Conservation (phyloP, 2,329 filamentous ascomycete species). For the Penicillium fuscoglaucum region DNA sequence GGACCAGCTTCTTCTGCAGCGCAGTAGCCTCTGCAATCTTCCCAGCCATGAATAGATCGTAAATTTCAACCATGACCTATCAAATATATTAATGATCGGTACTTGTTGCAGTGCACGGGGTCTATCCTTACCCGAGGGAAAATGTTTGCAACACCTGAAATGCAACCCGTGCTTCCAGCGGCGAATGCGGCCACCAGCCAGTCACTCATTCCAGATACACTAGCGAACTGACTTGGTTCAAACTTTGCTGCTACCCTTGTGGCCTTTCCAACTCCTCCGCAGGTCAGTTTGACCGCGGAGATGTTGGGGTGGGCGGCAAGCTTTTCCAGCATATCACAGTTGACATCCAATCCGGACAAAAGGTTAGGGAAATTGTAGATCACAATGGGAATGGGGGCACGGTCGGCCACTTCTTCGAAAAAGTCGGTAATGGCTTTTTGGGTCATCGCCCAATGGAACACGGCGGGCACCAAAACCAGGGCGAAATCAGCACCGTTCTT, state of each 20-base stretch:
- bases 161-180: constrained; percentile 60
- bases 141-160: constrained; percentile 64
- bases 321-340: constrained; percentile 39
- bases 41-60: constrained; percentile 51
- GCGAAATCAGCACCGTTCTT: constrained; percentile 70
- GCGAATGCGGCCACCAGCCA: constrained; percentile 58
- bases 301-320: constrained; percentile 39
- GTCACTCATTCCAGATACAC: constrained; percentile 47
- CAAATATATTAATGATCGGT: neutral
- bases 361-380: constrained; percentile 53
- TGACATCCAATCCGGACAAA: constrained; percentile 46
- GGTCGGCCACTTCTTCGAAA: constrained; percentile 62
- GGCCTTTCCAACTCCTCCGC: constrained; percentile 45
- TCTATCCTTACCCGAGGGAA: constrained; percentile 51
- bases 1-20: constrained; percentile 53
- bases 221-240: constrained; percentile 37
- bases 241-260: constrained; percentile 41
- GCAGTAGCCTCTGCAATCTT: constrained; percentile 51
- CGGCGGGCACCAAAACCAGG: constrained; percentile 70
- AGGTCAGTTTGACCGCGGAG: constrained; percentile 41
- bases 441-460: constrained; percentile 68
- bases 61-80: constrained; percentile 49
- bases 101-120: constrained; percentile 16
- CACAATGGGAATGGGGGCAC: constrained; percentile 50
- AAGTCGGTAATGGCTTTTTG: constrained; percentile 60